Evolutionary conservation across 2,329 filamentous ascomycete species (phyloP), one percentile per base, ranked within the genome.

Genomic region (Trichoderma oligosporum): DNA sequence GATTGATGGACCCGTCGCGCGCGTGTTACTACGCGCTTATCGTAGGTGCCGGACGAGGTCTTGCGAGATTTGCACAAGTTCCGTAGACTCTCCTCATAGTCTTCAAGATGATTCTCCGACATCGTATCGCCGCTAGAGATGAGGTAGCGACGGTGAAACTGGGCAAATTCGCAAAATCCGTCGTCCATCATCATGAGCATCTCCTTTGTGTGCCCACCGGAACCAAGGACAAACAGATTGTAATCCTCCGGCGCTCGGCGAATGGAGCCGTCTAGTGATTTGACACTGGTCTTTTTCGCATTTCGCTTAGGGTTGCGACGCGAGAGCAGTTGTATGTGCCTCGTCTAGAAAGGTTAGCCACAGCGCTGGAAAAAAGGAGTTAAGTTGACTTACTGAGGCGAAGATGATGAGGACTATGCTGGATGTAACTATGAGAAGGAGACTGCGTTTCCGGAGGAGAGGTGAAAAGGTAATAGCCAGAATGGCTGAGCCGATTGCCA

Each of bases 141-240:
- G 20, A 96, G 75, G 71, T 96, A 99, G 25, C 90, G 93, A 24
- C 94, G 83, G 65, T 89, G 86, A 73, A 86, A 73, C 66, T 72
- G 69, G 54, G 69, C 42, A 62, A 77, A 78, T 36, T 73, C 73
- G 58, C 76, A 77, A 67, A 81, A 82, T 63, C 80, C 82, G 63
- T 78, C 76, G 57, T 78, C 76, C 64, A 99, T 83, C 76, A 97
- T 88, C 67, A 87, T 85, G 61, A 96, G 79, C 88, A 99, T 96
- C 73, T 99, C 94, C 46, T 91, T 86, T 0, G 94, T 97, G 73
- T 99, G 94, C 1, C 94, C 94, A 29, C 94, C 94, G 2, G 89
- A 95, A 52, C 94, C 94, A 22, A 97, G 86, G 24, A 97, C 86
- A 61, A 96, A 82, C 29, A 96, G 77, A 54, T 91, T 77, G 70